A percentile compares a stretch with the other conserved stretches of the same genome.
These are phyloP conservation scores for Leishmania turanica DNA, from an alignment of 208 protist genomes.

Conservation along the genomic window DNA sequence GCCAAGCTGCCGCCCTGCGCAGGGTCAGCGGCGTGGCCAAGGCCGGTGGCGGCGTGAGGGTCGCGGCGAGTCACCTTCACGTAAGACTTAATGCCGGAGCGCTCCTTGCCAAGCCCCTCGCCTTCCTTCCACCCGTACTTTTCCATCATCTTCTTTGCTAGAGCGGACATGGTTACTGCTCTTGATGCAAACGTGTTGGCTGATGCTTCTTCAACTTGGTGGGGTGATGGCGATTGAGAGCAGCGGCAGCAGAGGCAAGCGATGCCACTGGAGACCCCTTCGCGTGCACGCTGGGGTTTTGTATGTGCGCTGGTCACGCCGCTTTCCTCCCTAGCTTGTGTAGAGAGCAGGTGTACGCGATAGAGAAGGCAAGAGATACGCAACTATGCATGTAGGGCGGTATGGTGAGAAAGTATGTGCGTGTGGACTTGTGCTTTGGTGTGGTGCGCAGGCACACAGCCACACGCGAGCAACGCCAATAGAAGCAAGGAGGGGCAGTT, in stretches of 20 bases:
- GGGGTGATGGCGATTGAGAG: background rate
- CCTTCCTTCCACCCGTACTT: slow-evolving; percentile 88
- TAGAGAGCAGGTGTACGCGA: too few species aligned
- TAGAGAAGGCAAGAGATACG: too few species aligned
- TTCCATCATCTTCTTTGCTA: slow-evolving; percentile 83
- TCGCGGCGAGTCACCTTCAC: slow-evolving; percentile 81
- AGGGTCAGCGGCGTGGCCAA: slow-evolving; percentile 76
- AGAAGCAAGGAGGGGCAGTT: background rate
- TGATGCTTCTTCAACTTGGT: background rate
- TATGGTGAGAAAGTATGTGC: background rate
- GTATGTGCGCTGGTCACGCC: background rate
- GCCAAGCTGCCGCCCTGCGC: slow-evolving; percentile 39
- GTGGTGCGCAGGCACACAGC: background rate
- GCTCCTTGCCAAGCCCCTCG: slow-evolving; percentile 80
- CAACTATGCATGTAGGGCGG: background rate
- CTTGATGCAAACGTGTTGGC: background rate
- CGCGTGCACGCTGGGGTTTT: background rate
- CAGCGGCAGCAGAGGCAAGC: background rate
- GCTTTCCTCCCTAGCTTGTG: too few species aligned
- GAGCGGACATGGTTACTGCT: slow-evolving; percentile 47
- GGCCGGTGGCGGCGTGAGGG: slow-evolving; percentile 60
- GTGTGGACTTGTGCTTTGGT: background rate
- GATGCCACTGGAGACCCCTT: background rate
- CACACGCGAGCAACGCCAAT: background rate
- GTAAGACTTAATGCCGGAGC: slow-evolving; percentile 65